phyloP scores from a whole-genome alignment of 306 rosid species.

The Alnus glutinosa region DNA sequence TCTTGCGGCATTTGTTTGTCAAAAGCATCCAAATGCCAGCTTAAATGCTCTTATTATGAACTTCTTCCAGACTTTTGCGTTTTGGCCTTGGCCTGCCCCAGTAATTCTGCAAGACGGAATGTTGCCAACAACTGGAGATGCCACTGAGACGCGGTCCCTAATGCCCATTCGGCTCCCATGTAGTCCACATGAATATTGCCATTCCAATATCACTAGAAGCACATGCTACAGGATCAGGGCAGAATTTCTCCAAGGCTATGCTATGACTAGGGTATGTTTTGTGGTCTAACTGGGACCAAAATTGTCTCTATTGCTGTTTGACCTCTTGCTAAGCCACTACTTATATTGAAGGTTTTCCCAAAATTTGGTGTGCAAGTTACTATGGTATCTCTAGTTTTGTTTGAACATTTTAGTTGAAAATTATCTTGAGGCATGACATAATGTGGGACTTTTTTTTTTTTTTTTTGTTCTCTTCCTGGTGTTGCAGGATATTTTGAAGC shows the following conservation, averaged over 20 bases:
- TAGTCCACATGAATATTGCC: conserved; percentile 36
- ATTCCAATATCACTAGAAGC: conserved; percentile 45
- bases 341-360: background rate
- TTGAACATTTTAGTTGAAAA: background rate
- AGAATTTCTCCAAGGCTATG: conserved; percentile 40
- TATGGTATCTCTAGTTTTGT: conserved; percentile 8
- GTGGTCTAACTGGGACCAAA: conserved; percentile 5
- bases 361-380: conserved; percentile 2
- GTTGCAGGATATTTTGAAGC: conserved; percentile 41
- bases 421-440: background rate
- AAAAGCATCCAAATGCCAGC: conserved; percentile 34
- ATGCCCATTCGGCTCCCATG: conserved; percentile 51
- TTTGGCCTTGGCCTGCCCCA: conserved; percentile 53
- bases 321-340: background rate
- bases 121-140: conserved; percentile 18
- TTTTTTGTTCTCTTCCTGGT: conserved; percentile 16
- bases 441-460: background rate
- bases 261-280: conserved; percentile 42
- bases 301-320: background rate
- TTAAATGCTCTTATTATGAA: conserved; percentile 37
- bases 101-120: conserved; percentile 41
- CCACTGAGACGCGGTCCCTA: conserved; percentile 27
- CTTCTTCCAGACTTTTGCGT: conserved; percentile 46
- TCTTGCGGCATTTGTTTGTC: conserved; percentile 45
- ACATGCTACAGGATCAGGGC: conserved; percentile 39